Conservation (phyloP, 108 stramenopile species). For the Nannochloropsis oceanica region DNA sequence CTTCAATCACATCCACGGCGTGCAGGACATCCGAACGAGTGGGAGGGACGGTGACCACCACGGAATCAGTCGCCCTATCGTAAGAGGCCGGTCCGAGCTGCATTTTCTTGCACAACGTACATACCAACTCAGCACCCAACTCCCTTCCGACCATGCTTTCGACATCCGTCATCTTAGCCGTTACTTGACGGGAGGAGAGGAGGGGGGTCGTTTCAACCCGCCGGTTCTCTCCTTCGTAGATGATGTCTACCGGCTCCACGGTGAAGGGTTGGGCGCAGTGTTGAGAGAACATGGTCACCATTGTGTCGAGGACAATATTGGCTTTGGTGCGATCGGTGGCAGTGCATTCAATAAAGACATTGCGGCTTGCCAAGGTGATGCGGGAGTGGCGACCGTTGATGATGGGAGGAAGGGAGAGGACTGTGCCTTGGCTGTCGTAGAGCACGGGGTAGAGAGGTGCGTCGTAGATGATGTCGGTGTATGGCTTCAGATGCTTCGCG, state of each 20-base stretch:
- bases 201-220: conserved; percentile 21
- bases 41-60: conserved; percentile 84
- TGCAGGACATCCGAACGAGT: conserved; percentile 93
- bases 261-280: conserved; percentile 73
- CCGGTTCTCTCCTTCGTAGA: conserved; percentile 49
- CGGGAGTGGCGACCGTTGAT: conserved; percentile 86
- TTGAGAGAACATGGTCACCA: conserved; percentile 93
- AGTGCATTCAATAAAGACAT: conserved; percentile 98
- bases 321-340: conserved; percentile 97
- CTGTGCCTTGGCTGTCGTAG: conserved; percentile 43
- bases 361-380: conserved; percentile 66
- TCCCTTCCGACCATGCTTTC: conserved; percentile 68
- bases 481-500: conserved; percentile 92
- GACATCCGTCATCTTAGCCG: conserved; percentile 44
- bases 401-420: conserved; percentile 90
- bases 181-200: conserved; percentile 11
- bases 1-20: conserved; percentile 93
- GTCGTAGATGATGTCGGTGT: conserved; percentile 83
- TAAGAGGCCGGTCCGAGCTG: conserved; percentile 77
- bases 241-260: conserved; percentile 78
- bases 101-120: conserved; percentile 75
- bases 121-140: conserved; percentile 49
- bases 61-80: conserved; percentile 38
- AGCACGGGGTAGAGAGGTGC: conserved; percentile 47
- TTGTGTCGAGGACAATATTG: conserved; percentile 94